Conservation (phyloP, 306 rosid genomes). For the Prunus fruticosa region DNA sequence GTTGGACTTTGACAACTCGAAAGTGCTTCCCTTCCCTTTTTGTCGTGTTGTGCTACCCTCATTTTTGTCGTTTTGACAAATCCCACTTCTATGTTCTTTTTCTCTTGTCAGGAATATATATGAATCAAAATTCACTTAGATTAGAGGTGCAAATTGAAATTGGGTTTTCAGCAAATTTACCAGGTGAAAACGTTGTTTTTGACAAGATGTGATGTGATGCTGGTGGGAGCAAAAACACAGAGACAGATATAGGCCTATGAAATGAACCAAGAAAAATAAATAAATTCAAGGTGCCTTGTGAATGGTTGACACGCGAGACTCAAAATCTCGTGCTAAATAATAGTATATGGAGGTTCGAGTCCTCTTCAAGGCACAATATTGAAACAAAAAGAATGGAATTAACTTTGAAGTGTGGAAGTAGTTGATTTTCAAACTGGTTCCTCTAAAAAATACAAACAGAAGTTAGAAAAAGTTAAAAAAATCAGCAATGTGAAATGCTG, state of each 20-base stretch:
- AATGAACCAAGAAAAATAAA: too few relatives aligned
- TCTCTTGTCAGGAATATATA: not conserved
- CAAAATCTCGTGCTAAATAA: too few relatives aligned
- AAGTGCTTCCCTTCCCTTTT: constrained; percentile 25
- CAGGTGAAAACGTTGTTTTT: not conserved
- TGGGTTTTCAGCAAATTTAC: not conserved
- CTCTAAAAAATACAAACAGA: not conserved
- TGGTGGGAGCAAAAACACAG: not conserved
- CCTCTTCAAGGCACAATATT: too few relatives aligned
- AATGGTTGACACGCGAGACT: too few relatives aligned
- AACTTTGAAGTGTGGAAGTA: too few relatives aligned
- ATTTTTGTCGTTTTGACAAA: constrained; percentile 1
- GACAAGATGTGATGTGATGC: not conserved
- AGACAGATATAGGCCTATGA: too few relatives aligned
- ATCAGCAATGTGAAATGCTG: not conserved
- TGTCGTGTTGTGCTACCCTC: constrained; percentile 40
- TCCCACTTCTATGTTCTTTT: not conserved
- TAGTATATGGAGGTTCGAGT: too few relatives aligned
- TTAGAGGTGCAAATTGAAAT: not conserved
- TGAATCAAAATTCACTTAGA: not conserved
- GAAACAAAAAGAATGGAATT: not conserved
- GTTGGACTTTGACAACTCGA: constrained; percentile 61
- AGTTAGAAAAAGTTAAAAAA: too few relatives aligned
- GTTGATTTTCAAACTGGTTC: not conserved
- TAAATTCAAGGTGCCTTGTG: too few relatives aligned